Evolutionary conservation across 2,329 filamentous ascomycete species (phyloP).

Genomic region (Botrytis aclada): DNA sequence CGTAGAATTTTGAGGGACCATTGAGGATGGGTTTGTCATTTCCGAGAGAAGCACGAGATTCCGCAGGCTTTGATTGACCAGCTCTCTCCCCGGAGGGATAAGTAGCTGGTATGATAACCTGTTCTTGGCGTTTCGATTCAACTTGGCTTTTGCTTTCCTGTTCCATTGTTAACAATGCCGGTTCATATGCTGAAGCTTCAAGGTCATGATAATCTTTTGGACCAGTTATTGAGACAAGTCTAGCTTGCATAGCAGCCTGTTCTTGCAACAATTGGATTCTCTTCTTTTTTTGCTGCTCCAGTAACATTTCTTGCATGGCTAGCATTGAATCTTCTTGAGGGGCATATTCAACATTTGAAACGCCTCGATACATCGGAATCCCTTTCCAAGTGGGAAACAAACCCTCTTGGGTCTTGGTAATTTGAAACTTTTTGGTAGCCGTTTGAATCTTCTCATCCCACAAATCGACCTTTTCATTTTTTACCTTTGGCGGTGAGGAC

Average conservation of each 20-base stretch:
- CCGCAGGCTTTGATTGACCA: not conserved
- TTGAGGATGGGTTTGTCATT: too few species aligned
- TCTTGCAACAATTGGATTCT: not conserved
- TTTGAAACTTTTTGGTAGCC: not conserved
- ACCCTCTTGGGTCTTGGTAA: not conserved
- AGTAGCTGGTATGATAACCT: not conserved
- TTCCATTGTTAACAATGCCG: not conserved
- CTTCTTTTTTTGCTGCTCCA: not conserved
- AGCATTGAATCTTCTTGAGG: not conserved
- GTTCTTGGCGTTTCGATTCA: not conserved
- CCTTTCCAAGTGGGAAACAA: not conserved
- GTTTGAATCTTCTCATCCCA: not conserved
- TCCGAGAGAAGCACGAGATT: not conserved
- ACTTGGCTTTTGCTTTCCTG: not conserved
- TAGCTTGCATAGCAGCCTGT: not conserved
- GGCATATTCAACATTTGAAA: not conserved
- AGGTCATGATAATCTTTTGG: not conserved
- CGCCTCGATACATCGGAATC: not conserved
- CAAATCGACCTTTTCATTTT: not conserved
- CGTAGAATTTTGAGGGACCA: not conserved
- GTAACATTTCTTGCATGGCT: not conserved
- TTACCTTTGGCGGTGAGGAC: not conserved
- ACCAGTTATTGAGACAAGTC: not conserved
- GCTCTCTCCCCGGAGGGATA: not conserved
- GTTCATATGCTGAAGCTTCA: not conserved